A percentile compares a stretch with the other conserved stretches of the same genome.
phyloP scores from a whole-genome alignment of 805 yeast species.

The Nakazawaea anatomiae region DNA sequence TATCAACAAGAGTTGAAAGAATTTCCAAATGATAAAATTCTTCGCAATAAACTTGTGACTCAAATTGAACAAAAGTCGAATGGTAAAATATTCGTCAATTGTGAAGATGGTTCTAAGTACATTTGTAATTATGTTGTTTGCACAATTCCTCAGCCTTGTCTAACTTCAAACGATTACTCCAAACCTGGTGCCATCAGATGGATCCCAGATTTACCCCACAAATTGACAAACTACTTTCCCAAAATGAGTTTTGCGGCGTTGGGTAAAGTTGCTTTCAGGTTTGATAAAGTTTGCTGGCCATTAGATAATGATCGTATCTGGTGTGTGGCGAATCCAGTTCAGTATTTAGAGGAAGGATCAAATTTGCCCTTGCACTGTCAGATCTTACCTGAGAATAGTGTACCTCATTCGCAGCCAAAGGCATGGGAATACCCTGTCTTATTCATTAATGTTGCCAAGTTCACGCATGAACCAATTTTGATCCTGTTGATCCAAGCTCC shows the following conservation, averaged over 20 bases:
- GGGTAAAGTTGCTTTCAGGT: slow-evolving; percentile 60
- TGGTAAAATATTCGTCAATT: slow-evolving; percentile 10
- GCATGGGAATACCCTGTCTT: slow-evolving; percentile 48
- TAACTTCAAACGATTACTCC: slow-evolving; percentile 28
- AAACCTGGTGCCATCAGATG: slow-evolving; percentile 7
- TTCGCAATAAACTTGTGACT: slow-evolving; percentile 18
- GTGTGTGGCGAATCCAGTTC: slow-evolving; percentile 27
- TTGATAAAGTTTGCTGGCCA: slow-evolving; percentile 52
- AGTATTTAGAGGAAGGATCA: slow-evolving; percentile 9
- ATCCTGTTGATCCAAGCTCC: slow-evolving; percentile 61
- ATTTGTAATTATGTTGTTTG: slow-evolving; percentile 31
- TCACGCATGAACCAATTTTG: slow-evolving; percentile 38
- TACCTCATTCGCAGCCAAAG: slow-evolving; percentile 18
- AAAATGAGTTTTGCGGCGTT: slow-evolving; percentile 46
- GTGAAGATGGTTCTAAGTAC: slow-evolving; percentile 5
- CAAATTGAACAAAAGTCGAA: slow-evolving; percentile 21
- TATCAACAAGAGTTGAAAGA: slow-evolving; percentile 25
- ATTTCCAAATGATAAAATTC: slow-evolving; percentile 13
- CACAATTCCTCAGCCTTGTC: slow-evolving; percentile 63
- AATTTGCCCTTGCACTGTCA: background rate
- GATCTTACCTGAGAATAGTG: background rate
- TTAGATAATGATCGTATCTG: slow-evolving; percentile 34
- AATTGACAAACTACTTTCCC: slow-evolving; percentile 30
- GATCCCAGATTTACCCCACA: slow-evolving; percentile 5
- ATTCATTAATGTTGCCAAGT: slow-evolving; percentile 42